Evolutionary conservation across 768 basidiomycete species (phyloP).

Genomic region (Lactifluus subvellereus): DNA sequence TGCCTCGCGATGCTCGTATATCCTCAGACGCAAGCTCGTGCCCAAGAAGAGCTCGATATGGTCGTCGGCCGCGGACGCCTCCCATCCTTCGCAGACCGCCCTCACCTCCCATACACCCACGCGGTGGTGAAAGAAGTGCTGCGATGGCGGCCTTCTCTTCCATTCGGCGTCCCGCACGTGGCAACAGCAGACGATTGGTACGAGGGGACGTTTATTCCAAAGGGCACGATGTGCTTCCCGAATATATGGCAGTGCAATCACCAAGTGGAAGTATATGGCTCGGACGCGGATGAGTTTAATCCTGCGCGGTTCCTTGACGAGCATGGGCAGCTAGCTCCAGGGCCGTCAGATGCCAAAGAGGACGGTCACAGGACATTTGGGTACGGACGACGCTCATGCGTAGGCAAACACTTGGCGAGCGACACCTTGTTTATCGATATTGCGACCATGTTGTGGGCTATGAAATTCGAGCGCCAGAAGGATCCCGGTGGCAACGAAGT

Average conservation of each 20-base stretch:
- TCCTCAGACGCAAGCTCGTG: not conserved
- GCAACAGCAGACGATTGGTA: not conserved
- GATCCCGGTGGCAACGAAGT: not conserved
- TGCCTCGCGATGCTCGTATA: too few species aligned
- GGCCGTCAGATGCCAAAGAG: too few species aligned
- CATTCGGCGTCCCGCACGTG: not conserved
- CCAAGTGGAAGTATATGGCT: too few species aligned
- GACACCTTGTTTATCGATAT: not conserved
- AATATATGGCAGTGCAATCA: too few species aligned
- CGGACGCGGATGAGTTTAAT: too few species aligned
- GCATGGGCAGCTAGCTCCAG: too few species aligned
- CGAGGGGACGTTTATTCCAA: not conserved
- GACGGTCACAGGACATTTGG: not conserved
- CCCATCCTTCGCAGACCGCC: too few species aligned
- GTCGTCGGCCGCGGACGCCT: not conserved
- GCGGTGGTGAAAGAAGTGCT: not conserved
- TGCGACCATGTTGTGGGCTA: too few species aligned
- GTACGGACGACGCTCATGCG: conserved; percentile 34
- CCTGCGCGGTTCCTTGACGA: too few species aligned
- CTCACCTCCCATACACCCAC: too few species aligned
- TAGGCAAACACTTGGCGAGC: not conserved
- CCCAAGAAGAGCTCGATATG: not conserved
- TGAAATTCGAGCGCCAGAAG: not conserved
- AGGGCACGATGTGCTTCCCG: not conserved
- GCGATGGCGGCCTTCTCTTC: not conserved